Evolutionary conservation across 2,329 filamentous ascomycete genomes (phyloP), one percentile per base, ranked within the genome.

Genomic region (Periglandula ipomoeae): DNA sequence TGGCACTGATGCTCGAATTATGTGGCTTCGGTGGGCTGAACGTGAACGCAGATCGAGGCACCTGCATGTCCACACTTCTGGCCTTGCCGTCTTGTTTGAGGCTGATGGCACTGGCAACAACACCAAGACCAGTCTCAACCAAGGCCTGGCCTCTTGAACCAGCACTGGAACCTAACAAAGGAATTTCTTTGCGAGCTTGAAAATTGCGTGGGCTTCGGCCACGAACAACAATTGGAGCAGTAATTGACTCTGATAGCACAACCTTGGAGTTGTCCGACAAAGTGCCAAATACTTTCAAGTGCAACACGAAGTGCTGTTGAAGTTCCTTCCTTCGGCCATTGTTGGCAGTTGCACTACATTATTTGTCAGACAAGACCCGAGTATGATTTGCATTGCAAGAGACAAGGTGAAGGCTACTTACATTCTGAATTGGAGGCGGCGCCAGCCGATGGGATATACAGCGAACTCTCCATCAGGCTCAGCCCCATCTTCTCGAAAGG

Each of bases 131-230:
- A 0, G 76, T 81, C 61, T 81, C 78, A n/a, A 82, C 78, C 42
- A 83, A 69, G 32, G 82, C 82, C 63, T 93, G 90, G 37, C 89
- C 82, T n/a, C 85, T 77, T 24, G 87, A 87, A 23, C 84, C 83
- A 20, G 84, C 84, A 55, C 85, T 88, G 15, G 78, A 82, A 17
- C 87, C 87, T 47, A 89, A 78, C 42, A 97, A 76, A 2, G 91
- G 89, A 52, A 95, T 85, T 65, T 97, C 91, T 65, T 95, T 96
- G 46, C 91, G 79, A 9, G 89, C 86, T 65, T 95, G 89, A 65
- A 97, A 97, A 66, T 97, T 97, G 34, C 91, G 79, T 4, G 91
- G 91, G 65, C 90, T 96, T 58, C 91, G 81, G 32, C 91, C 91
- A 52, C 91, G 85, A 26, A 97, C 91, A 48, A 97, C 94, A 57